These are phyloP conservation scores for Pyricularia grisea DNA, from an alignment of 2,329 filamentous ascomycete genomes.

Conservation along the genomic window DNA sequence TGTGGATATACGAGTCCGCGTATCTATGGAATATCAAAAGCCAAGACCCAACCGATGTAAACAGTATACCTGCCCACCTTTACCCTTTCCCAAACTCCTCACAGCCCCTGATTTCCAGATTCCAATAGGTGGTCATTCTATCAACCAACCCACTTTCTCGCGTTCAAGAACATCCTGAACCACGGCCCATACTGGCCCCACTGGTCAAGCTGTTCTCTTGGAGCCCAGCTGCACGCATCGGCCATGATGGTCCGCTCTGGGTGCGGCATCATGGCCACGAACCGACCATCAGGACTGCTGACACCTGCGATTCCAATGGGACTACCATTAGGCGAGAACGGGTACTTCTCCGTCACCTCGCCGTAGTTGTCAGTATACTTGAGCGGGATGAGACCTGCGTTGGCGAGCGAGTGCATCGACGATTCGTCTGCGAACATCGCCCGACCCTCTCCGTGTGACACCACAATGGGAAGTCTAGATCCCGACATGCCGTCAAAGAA, in stretches of 20 bases:
- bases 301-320: slow-evolving; percentile 75
- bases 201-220: slow-evolving; percentile 43
- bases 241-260: slow-evolving; percentile 82
- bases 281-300: slow-evolving; percentile 65
- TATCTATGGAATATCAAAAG: not conserved
- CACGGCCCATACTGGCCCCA: slow-evolving; percentile 82
- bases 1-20: not conserved
- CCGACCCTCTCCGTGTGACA: slow-evolving; percentile 85
- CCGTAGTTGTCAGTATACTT: slow-evolving; percentile 80
- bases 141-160: slow-evolving; percentile 74
- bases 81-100: not conserved
- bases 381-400: slow-evolving; percentile 63
- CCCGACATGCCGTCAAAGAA: slow-evolving; percentile 87
- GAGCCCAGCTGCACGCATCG: slow-evolving; percentile 68
- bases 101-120: not conserved
- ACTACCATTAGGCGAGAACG: slow-evolving; percentile 81
- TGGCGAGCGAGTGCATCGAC: slow-evolving; percentile 44
- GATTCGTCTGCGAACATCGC: slow-evolving; percentile 55
- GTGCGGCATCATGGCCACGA: slow-evolving; percentile 88
- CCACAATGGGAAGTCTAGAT: slow-evolving; percentile 72
- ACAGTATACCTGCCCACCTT: not conserved
- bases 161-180: slow-evolving; percentile 79
- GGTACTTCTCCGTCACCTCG: slow-evolving; percentile 70
- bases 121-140: not conserved
- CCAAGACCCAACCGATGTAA: not conserved